Percentiles rank a stretch among this genome's conserved stretches.
Conservation (phyloP, 208 protist genomes). For the Acanthamoeba culbertsoni region DNA sequence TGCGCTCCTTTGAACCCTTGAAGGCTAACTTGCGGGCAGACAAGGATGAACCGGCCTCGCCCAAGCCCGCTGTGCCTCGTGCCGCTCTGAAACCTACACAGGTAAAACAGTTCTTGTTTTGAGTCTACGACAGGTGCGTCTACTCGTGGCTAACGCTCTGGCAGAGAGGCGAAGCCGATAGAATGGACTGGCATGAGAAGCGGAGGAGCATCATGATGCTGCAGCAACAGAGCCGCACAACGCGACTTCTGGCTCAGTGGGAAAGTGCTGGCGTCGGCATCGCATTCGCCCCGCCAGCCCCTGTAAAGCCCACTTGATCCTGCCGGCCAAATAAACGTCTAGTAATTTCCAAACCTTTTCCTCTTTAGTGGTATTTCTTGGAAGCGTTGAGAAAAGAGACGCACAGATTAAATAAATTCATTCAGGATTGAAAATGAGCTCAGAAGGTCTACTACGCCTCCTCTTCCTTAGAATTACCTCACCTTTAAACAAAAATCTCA, state of each 20-base stretch:
- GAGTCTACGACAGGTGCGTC: background rate
- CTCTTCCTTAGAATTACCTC: no score
- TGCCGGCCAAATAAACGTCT: background rate
- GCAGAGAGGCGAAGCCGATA: background rate
- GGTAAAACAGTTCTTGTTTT: background rate
- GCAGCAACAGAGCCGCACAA: background rate
- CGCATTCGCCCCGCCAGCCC: background rate
- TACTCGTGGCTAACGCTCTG: background rate
- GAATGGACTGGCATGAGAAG: background rate
- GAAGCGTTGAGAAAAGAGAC: no score
- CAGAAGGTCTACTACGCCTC: no score
- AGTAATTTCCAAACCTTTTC: background rate
- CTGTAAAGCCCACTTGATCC: background rate
- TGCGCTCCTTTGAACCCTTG: background rate
- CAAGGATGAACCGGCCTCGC: background rate
- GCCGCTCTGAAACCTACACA: background rate
- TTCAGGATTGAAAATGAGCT: no score
- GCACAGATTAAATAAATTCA: no score
- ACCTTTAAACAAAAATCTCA: no score
- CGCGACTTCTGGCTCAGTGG: background rate
- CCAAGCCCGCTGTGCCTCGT: background rate
- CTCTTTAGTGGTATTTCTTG: background rate
- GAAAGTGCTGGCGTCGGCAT: background rate
- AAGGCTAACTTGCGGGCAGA: background rate
- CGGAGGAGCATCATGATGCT: background rate